These are phyloP conservation scores for Malus sieversii DNA, from an alignment of 306 rosid species.

Conservation along the genomic window DNA sequence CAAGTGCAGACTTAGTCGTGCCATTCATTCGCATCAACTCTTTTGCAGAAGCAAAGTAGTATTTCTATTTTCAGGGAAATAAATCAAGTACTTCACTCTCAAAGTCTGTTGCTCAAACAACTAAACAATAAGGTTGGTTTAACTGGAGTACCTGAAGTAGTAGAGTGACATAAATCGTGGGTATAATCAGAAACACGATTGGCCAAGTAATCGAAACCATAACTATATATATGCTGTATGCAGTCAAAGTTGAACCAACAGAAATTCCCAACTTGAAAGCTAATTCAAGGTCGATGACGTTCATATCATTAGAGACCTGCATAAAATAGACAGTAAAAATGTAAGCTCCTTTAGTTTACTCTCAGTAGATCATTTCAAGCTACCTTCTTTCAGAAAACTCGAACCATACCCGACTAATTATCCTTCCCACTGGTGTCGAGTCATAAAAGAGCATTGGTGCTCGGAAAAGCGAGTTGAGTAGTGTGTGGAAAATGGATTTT, in stretches of 20 bases:
- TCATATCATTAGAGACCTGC: constrained; percentile 48
- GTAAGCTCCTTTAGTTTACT: background rate
- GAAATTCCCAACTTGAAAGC: constrained; percentile 17
- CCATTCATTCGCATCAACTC: constrained; percentile 33
- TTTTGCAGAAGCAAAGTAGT: constrained; percentile 23
- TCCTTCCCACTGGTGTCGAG: constrained; percentile 63
- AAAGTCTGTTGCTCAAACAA: too few species aligned
- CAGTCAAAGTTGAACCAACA: constrained; percentile 11
- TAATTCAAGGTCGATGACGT: constrained; percentile 41
- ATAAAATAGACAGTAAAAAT: background rate
- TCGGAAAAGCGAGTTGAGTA: constrained; percentile 47
- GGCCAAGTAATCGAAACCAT: constrained; percentile 45
- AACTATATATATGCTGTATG: constrained; percentile 27
- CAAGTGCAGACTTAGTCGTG: constrained; percentile 26
- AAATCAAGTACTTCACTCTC: background rate
- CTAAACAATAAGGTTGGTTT: too few species aligned
- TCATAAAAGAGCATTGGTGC: constrained; percentile 57
- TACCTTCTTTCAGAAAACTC: background rate
- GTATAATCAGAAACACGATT: constrained; percentile 38
- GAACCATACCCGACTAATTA: constrained; percentile 47
- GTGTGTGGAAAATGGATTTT: constrained; percentile 24
- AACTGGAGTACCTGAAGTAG: constrained; percentile 35
- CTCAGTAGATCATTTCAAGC: background rate
- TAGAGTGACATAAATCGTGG: constrained; percentile 29
- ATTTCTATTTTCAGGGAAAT: constrained; percentile 6